Conservation (phyloP, 2,329 filamentous ascomycete species). For the Aspergillus sp. region DNA sequence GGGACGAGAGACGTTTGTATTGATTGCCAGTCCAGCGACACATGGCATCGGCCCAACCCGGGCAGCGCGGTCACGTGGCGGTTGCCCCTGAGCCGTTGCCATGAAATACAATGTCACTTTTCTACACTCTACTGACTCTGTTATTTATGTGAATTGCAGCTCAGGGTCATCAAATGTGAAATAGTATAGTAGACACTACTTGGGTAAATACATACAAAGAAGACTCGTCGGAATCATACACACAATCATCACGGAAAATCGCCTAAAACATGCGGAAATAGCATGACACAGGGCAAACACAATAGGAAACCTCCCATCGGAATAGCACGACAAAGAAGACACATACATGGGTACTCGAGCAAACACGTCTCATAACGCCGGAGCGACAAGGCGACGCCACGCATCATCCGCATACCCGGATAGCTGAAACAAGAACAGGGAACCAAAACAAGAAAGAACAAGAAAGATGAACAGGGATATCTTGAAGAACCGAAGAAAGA, state of each 20-base stretch:
- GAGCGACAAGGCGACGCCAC: too few relatives aligned
- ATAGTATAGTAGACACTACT: conserved; percentile 9
- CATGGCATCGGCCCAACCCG: background rate
- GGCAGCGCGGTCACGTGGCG: conserved; percentile 2
- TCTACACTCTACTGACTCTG: too few relatives aligned
- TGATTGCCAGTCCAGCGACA: background rate
- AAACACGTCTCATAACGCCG: conserved; percentile 11
- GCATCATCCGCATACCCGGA: background rate
- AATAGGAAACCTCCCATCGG: background rate
- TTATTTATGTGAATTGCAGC: background rate
- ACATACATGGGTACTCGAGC: conserved; percentile 9
- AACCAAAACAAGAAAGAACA: conserved; percentile 6
- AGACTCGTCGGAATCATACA: conserved; percentile 16
- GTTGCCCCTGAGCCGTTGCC: background rate
- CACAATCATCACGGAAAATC: conserved; percentile 6
- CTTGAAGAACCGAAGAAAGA: conserved; percentile 2
- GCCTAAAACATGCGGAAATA: conserved; percentile 5
- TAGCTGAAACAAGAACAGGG: background rate
- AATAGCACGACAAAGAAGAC: background rate
- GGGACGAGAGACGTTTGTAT: background rate
- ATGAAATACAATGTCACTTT: background rate
- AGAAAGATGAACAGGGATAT: conserved; percentile 6
- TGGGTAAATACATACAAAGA: conserved; percentile 17
- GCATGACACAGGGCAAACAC: conserved; percentile 5
- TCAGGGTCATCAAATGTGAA: background rate